phyloP scores from a whole-genome alignment of 129 eudicot genomes.

The Sambucus nigra region DNA sequence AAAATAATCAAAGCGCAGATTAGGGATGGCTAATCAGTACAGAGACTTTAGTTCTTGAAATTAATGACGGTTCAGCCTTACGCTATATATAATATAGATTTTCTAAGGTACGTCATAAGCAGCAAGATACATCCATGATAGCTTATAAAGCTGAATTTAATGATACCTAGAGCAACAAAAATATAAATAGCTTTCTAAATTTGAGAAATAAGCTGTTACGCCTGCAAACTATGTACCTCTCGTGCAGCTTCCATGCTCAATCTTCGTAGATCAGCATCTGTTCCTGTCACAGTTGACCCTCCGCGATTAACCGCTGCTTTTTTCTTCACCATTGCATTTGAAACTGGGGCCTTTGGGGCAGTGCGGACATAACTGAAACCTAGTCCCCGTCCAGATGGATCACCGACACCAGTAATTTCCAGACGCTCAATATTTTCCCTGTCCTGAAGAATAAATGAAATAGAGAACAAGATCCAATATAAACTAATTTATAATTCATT shows the following conservation, averaged over 20 bases:
- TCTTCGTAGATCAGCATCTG: conserved; percentile 94
- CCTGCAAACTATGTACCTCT: conserved; percentile 77
- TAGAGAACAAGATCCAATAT: conserved; percentile 1
- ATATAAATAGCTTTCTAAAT: conserved; percentile 1
- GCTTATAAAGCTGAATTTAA: no score
- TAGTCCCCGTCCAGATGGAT: conserved; percentile 92
- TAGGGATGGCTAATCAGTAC: no score
- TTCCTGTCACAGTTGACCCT: conserved; percentile 87
- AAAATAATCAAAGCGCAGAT: no score
- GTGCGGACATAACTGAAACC: conserved; percentile 93
- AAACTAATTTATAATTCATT: no score
- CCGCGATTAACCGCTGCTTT: conserved; percentile 59
- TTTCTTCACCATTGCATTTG: conserved; percentile 75
- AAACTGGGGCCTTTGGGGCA: conserved; percentile 76
- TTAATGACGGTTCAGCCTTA: no score
- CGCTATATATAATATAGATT: no score
- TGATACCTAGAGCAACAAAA: no score
- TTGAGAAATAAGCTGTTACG: no score
- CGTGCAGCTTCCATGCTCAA: conserved; percentile 98
- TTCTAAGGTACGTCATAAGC: no score
- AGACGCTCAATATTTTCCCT: conserved; percentile 86
- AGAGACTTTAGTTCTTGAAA: no score
- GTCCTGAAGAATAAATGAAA: conserved; percentile 37
- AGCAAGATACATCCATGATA: no score
- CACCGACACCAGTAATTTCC: conserved; percentile 97